These are phyloP conservation scores for Aspergillaceae sp. DNA, from an alignment of 2,329 filamentous ascomycete species.

Conservation along the genomic window DNA sequence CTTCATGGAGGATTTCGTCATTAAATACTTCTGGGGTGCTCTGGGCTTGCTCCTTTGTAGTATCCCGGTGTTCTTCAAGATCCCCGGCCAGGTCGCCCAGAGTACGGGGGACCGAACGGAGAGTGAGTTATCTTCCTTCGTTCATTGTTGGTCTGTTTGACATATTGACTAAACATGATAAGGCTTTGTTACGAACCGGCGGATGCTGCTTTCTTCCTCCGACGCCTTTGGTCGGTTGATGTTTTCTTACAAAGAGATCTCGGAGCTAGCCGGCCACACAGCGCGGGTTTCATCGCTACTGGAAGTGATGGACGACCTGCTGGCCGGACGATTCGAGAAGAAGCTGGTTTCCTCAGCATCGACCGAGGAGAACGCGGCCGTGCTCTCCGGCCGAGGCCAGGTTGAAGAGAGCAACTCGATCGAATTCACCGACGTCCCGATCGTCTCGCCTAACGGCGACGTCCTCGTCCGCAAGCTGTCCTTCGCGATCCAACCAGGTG, in stretches of 20 bases:
- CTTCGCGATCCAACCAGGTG: slow-evolving; percentile 76
- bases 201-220: slow-evolving; percentile 84
- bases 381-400: slow-evolving; percentile 72
- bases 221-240: slow-evolving; percentile 93
- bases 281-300: slow-evolving; percentile 82
- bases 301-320: slow-evolving; percentile 90
- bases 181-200: slow-evolving; percentile 86
- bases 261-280: slow-evolving; percentile 90
- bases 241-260: slow-evolving; percentile 97
- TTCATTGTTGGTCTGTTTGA: background rate
- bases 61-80: slow-evolving; percentile 89
- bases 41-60: slow-evolving; percentile 85
- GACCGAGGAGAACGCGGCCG: slow-evolving; percentile 70
- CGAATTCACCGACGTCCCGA: slow-evolving; percentile 80
- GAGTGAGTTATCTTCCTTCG: slow-evolving; percentile 33
- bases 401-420: slow-evolving; percentile 77
- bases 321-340: slow-evolving; percentile 87
- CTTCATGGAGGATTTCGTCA: slow-evolving; percentile 99
- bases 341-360: slow-evolving; percentile 85
- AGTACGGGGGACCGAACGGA: slow-evolving; percentile 49
- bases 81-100: slow-evolving; percentile 58
- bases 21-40: slow-evolving; percentile 99
- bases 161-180: slow-evolving; percentile 2
- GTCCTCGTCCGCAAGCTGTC: slow-evolving; percentile 78
- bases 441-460: slow-evolving; percentile 94